Evolutionary conservation across 2,329 filamentous ascomycete genomes (phyloP).

Genomic region (Calycina marina): DNA sequence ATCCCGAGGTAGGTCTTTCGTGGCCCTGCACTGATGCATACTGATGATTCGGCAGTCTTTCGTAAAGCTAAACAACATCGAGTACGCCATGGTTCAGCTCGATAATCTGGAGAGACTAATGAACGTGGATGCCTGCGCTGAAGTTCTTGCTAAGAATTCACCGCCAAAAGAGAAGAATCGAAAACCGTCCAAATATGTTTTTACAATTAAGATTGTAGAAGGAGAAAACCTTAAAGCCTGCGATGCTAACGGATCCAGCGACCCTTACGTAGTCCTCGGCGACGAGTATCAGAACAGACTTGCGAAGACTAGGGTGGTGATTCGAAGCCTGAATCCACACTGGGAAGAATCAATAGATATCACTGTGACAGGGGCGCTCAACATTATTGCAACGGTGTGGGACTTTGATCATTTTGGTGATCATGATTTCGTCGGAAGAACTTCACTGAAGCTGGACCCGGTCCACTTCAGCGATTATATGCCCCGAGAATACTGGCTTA

Average conservation of each 20-base stretch:
- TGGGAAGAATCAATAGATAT: slow-evolving; percentile 98
- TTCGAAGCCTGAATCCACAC: slow-evolving; percentile 77
- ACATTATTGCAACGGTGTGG: slow-evolving; percentile 95
- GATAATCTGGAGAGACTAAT: slow-evolving; percentile 81
- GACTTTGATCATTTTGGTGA: slow-evolving; percentile 96
- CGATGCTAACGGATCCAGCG: slow-evolving; percentile 83
- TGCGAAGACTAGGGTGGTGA: slow-evolving; percentile 85
- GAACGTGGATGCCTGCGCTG: slow-evolving; percentile 82
- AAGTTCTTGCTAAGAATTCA: slow-evolving; percentile 62
- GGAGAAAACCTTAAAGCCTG: slow-evolving; percentile 97
- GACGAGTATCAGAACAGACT: slow-evolving; percentile 97
- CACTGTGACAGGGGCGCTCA: slow-evolving; percentile 77
- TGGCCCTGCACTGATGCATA: slow-evolving; percentile 4
- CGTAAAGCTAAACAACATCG: slow-evolving; percentile 95
- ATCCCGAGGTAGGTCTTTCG: slow-evolving; percentile 57
- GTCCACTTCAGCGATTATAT: slow-evolving; percentile 92
- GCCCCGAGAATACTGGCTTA: slow-evolving; percentile 93
- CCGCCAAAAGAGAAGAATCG: slow-evolving; percentile 49
- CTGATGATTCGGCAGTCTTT: slow-evolving; percentile 52
- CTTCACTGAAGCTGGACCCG: slow-evolving; percentile 97
- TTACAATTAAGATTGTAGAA: slow-evolving; percentile 97
- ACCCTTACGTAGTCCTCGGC: slow-evolving; percentile 91
- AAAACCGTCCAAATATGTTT: slow-evolving; percentile 78
- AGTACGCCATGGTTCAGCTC: slow-evolving; percentile 83
- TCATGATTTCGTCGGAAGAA: slow-evolving; percentile 92